Percentiles rank a stretch among this genome's conserved stretches.
These are phyloP conservation scores for Vigna radiata DNA, from an alignment of 306 rosid species.

Conservation along the genomic window DNA sequence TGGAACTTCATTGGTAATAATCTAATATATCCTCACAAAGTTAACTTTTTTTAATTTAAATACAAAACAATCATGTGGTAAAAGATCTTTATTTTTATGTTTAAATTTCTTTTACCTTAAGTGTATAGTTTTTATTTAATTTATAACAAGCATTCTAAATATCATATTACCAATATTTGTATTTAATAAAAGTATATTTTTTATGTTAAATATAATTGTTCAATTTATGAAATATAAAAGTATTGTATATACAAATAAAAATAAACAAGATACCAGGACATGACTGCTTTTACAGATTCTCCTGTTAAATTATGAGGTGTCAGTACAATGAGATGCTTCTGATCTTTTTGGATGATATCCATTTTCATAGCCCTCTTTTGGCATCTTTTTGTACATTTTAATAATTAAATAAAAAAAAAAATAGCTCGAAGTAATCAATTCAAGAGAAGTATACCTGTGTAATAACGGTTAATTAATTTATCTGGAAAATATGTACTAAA, in stretches of 20 bases:
- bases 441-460: background rate
- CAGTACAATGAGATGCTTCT: conserved; percentile 58
- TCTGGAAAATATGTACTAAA: too few species aligned
- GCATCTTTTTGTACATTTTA: conserved; percentile 50
- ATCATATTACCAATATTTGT: background rate
- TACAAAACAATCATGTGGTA: background rate
- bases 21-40: background rate
- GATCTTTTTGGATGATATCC: conserved; percentile 23
- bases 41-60: background rate
- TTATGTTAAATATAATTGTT: too few species aligned
- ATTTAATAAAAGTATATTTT: background rate
- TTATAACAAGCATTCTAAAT: background rate
- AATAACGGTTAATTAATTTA: too few species aligned
- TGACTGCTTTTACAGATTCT: conserved; percentile 41
- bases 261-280: conserved; percentile 29
- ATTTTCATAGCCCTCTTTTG: conserved; percentile 51
- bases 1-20: conserved; percentile 17
- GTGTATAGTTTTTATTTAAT: background rate
- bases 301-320: conserved; percentile 34
- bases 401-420: background rate
- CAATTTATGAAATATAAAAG: background rate
- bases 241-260: background rate
- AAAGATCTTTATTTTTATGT: background rate
- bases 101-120: background rate
- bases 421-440: background rate